Base-by-base conservation (phyloP, 306 rosid species). In the Quercus agrifolia region DNA sequence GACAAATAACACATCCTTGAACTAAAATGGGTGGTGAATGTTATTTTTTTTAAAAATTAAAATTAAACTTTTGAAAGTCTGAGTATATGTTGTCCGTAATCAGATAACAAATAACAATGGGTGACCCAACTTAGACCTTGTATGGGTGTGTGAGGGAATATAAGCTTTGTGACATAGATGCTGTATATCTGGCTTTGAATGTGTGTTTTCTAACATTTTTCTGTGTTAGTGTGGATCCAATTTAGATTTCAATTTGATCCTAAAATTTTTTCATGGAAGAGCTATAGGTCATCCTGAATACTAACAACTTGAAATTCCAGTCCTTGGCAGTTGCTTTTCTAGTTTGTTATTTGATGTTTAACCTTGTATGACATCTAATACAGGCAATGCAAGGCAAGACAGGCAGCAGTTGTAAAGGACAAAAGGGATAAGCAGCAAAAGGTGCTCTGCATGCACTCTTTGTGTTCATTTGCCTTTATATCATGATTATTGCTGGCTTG, bases 311-410 rank as follows among this genome's bases (percentile, higher is more conserved):
- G 38, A 54, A 56, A 13, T 54, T 67, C 8, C 67, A 41, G 21
- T 56, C n/a, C 8, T 56, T 56, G 15, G 68, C 73, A 27, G 31
- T 51, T 8, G 67, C 25, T 49, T 55, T 73, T 57, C 69, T 78
- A 20, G 35, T 57, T 18, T 17, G 64, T 25, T 44, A 56, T 35
- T 66, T 27, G 51, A 66, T 62, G 71, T 6, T 87, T 82, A 76
- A 80, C 64, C 68, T 74, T 6, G 56, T 73, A 44, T 78, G 21
- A 33, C n/a, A 71, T 54, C 57, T 70, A 58, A 41, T 75, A 78
- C 56, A 95, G 99, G 97, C 99, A 92, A 74, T 95, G 94, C 89
- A 91, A 92, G 83, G 94, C 97, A 76, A 91, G 98, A 62, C 98
- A 90, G 79, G 90, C 98, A 27, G 63, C 97, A 67, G 85, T 95